Conservation (phyloP, 108 stramenopile species). For the Nitzschia putrida region DNA sequence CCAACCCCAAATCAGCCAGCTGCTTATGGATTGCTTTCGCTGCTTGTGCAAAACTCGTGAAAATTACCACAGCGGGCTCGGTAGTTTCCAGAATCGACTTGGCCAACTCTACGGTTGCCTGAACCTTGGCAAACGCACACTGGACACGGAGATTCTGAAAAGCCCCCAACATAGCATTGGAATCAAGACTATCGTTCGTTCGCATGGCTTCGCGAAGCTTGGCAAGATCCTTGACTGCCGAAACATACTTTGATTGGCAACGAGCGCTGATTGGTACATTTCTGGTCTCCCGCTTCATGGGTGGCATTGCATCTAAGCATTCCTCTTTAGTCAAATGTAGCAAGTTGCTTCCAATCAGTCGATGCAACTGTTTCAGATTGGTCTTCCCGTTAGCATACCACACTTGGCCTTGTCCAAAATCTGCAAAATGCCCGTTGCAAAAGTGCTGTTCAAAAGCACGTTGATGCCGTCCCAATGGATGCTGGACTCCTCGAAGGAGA, state of each 20-base stretch:
- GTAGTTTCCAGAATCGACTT: constrained; percentile 44
- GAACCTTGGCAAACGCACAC: constrained; percentile 61
- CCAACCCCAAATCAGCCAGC: constrained; percentile 59
- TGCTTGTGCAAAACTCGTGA: constrained; percentile 69
- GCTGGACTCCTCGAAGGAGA: constrained; percentile 68
- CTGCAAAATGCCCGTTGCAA: constrained; percentile 64
- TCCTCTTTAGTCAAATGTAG: constrained; percentile 86
- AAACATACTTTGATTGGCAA: constrained; percentile 51
- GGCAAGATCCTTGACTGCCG: constrained; percentile 64
- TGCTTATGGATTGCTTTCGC: constrained; percentile 62
- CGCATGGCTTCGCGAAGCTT: constrained; percentile 10
- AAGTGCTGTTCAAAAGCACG: constrained; percentile 70
- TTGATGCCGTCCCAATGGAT: constrained; percentile 81
- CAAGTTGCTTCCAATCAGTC: constrained; percentile 57
- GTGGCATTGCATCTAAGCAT: constrained; percentile 68
- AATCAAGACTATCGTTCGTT: constrained; percentile 18
- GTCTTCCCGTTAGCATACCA: constrained; percentile 66
- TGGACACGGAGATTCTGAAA: constrained; percentile 49
- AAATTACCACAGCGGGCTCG: constrained; percentile 72
- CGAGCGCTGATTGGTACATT: constrained; percentile 62
- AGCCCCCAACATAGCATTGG: constrained; percentile 64
- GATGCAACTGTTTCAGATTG: constrained; percentile 52
- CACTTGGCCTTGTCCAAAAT: constrained; percentile 38
- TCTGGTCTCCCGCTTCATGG: constrained; percentile 58
- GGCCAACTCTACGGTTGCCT: constrained; percentile 61